A percentile compares a stretch with the other conserved stretches of the same genome.
Conservation (phyloP, 306 rosid species). For the Arachis hypogaea region DNA sequence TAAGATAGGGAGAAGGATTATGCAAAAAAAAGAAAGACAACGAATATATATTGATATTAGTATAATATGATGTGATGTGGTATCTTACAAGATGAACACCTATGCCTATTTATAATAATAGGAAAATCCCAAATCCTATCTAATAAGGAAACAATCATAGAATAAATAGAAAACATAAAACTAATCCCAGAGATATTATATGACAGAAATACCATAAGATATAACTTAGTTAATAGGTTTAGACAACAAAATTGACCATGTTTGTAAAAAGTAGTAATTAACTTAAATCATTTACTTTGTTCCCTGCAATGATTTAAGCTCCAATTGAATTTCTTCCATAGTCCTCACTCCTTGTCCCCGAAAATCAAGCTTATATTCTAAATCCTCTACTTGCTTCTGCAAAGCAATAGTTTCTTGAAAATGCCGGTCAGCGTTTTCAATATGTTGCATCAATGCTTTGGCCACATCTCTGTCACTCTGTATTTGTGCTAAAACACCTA, state of each 20-base stretch:
- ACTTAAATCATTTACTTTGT: constrained; percentile 58
- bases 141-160: too few species aligned
- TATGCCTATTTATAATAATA: too few species aligned
- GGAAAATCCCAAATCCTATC: too few species aligned
- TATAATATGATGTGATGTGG: too few species aligned
- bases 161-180: too few species aligned
- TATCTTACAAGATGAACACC: too few species aligned
- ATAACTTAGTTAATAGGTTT: constrained; percentile 2
- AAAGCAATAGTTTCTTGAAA: constrained; percentile 66
- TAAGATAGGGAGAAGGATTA: too few species aligned
- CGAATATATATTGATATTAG: too few species aligned
- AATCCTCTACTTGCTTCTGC: constrained; percentile 73
- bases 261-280: constrained; percentile 14
- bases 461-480: constrained; percentile 74
- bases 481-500: constrained; percentile 83
- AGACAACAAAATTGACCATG: constrained; percentile 28
- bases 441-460: constrained; percentile 71
- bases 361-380: constrained; percentile 68
- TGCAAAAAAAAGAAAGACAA: too few species aligned
- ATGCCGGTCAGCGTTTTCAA: constrained; percentile 70
- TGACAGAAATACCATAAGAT: background rate
- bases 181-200: too few species aligned
- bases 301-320: constrained; percentile 66
- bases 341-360: constrained; percentile 73
- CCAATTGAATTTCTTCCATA: constrained; percentile 72